Percentiles rank a stretch among this genome's conserved stretches.
Conservation (phyloP, 1,284 basidiomycete genomes). For the Pascua sp. region DNA sequence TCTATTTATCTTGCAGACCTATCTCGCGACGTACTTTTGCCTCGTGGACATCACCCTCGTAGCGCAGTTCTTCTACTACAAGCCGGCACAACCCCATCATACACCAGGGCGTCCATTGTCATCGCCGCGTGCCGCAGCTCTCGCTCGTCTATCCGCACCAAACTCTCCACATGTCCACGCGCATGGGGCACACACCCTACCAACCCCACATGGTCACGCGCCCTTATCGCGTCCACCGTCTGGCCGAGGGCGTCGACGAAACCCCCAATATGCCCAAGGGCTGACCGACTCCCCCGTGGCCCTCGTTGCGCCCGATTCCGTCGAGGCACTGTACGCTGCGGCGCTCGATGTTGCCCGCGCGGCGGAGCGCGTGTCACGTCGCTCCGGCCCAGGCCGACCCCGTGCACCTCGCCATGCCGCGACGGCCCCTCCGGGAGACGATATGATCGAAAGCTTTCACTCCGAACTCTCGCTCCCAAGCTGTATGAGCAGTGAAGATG, state of each 20-base stretch:
- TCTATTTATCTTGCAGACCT: conserved; percentile 58
- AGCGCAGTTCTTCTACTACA: conserved; percentile 74
- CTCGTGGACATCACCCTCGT: conserved; percentile 70
- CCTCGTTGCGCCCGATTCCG: conserved; percentile 22
- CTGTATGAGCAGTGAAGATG: conserved; percentile 9
- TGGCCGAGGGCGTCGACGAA: conserved; percentile 5
- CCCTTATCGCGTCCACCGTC: neutral
- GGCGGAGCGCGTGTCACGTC: conserved; percentile 41
- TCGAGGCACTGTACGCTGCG: conserved; percentile 44
- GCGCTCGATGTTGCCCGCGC: conserved; percentile 48
- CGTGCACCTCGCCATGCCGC: conserved; percentile 6
- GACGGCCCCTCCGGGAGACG: conserved; percentile 2
- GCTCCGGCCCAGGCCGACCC: conserved; percentile 11
- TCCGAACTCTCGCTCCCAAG: conserved; percentile 23
- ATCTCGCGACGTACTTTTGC: conserved; percentile 83
- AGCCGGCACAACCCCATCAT: neutral
- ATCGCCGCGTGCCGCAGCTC: too few relatives aligned
- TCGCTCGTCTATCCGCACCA: too few relatives aligned
- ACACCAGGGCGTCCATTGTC: too few relatives aligned
- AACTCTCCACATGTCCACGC: too few relatives aligned
- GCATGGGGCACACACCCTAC: neutral
- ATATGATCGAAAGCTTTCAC: conserved; percentile 26
- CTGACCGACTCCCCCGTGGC: conserved; percentile 7
- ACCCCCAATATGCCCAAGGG: neutral
- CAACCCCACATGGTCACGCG: conserved; percentile 3